These are phyloP conservation scores for Phalaenopsis equestris DNA, from an alignment of 106 monocot species.

Conservation along the genomic window DNA sequence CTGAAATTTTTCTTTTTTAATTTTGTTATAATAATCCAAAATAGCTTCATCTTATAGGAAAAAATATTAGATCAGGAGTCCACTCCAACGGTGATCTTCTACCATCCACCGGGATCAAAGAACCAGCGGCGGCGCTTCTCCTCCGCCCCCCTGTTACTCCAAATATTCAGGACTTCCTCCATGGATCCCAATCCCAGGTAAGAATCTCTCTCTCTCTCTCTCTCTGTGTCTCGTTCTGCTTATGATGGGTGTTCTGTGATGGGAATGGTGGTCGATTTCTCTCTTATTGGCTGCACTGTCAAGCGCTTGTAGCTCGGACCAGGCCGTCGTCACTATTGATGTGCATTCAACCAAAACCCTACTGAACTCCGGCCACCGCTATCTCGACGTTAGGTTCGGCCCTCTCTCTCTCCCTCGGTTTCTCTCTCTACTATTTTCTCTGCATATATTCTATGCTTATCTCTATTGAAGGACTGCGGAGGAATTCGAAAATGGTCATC, in stretches of 20 bases:
- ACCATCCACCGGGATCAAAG: no score
- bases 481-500: conserved; percentile 59
- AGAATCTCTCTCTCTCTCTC: neutral
- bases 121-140: neutral
- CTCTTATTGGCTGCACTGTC: neutral
- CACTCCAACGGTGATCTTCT: no score
- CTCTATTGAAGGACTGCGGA: conserved; percentile 42
- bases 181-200: conserved; percentile 3
- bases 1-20: no score
- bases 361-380: conserved; percentile 36
- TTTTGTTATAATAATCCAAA: no score
- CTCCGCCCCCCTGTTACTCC: conserved; percentile 1
- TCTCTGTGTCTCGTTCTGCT: neutral
- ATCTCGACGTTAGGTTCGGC: conserved; percentile 66
- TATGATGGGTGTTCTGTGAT: neutral
- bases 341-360: conserved; percentile 41
- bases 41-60: no score
- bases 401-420: conserved; percentile 4
- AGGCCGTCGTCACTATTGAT: conserved; percentile 31
- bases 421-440: neutral
- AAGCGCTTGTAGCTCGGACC: neutral
- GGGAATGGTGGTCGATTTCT: neutral
- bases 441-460: neutral
- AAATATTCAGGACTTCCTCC: neutral
- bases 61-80: no score